Conservation (phyloP, 1,284 basidiomycete genomes). For the Butyriboletus appendiculatus region DNA sequence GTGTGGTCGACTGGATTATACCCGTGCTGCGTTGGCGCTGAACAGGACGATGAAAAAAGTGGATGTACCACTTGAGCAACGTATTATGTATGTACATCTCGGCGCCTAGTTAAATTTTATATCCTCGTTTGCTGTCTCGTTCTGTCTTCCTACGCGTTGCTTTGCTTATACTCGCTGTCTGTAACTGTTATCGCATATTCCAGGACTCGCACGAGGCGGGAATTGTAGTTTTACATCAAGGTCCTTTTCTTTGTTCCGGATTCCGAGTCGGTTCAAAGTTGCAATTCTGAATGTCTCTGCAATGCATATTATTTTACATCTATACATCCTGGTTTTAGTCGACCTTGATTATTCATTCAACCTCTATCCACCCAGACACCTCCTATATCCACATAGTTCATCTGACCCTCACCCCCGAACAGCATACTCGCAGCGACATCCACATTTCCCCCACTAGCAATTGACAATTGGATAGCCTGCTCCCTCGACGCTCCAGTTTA, state of each 20-base stretch:
- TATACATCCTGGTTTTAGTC: neutral
- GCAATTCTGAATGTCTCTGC: too few species aligned
- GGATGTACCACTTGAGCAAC: neutral
- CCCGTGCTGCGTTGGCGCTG: neutral
- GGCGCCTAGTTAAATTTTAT: neutral
- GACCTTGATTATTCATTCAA: neutral
- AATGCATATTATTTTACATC: neutral
- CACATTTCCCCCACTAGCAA: constrained; percentile 83
- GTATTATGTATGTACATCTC: constrained; percentile 4
- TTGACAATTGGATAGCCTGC: constrained; percentile 74
- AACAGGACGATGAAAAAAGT: neutral
- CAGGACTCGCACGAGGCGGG: neutral
- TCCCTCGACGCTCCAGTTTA: constrained; percentile 65
- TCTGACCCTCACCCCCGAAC: constrained; percentile 48
- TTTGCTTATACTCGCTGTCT: too few species aligned
- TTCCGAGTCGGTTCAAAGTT: neutral
- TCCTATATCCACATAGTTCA: neutral
- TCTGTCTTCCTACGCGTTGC: too few species aligned
- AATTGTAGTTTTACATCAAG: too few species aligned
- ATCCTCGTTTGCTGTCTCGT: too few species aligned
- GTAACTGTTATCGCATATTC: too few species aligned
- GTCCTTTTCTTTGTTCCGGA: too few species aligned
- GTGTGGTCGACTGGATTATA: neutral
- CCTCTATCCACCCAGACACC: neutral
- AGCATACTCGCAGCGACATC: constrained; percentile 88